Evolutionary conservation across 2,329 filamentous ascomycete genomes (phyloP), one percentile per base, ranked within the genome.

Genomic region (Plenodomus biglobosus): DNA sequence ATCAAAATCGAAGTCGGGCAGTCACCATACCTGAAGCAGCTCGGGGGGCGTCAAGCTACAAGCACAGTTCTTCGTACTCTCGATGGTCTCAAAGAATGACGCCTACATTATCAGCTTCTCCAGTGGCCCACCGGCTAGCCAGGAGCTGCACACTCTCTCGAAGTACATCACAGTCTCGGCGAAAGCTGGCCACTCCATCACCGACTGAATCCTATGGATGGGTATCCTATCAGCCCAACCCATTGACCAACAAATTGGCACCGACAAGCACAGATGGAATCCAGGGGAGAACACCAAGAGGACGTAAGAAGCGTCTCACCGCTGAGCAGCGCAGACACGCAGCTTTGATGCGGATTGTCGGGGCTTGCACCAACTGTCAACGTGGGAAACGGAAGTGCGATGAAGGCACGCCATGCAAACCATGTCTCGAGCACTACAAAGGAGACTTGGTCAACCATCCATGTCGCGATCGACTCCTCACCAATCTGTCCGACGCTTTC

Each of bases 391-490:
- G 67, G 52, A 66, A 64, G 42, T 74, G 72, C 41, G 72, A 74
- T 40, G 59, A 65, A n/a, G 71, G 71, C 0, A 70, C 65, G 30
- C 72, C 72, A 10, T 74, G 72, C 59, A 66, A 61, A 32, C 60
- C 69, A 1, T 74, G 72, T 39, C 52, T 73, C 19, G 65, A 71
- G 18, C 64, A 73, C 44, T 74, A 64, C 59, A 71, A 69, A 45
- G 58, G 62, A 18, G 65, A 73, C 36, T 53, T 73, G 21, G 46
- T 72, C 37, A 64, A 69, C 5, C 54, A 64, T 27, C 72, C 71
- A 8, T 73, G 71, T 45, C 66, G 72, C 20, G 64, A 71, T 17
- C 61, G 59, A 20, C 42, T 64, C 3, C 55, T 72, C 1, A 58
- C 58, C 1, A 58, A 70, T 34, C 51, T 72, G 4, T 58, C 64